Evolutionary conservation across 2,329 filamentous ascomycete genomes (phyloP).

Genomic region (Didymella glomerata): DNA sequence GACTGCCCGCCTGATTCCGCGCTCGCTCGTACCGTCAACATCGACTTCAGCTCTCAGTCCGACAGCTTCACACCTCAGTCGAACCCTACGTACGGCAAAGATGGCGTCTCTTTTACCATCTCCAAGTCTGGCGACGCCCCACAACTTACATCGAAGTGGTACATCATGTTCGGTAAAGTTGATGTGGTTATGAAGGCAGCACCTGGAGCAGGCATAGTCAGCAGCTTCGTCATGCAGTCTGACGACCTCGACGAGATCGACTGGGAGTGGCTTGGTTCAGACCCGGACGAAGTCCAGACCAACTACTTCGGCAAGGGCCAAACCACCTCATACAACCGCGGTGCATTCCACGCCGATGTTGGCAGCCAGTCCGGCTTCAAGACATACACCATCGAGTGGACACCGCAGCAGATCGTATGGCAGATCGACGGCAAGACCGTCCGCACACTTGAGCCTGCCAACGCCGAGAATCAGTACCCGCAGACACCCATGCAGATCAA

Average conservation of each 20-base stretch:
- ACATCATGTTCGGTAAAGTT: constrained; percentile 98
- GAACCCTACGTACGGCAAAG: constrained; percentile 73
- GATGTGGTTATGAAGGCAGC: constrained; percentile 86
- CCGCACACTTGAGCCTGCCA: constrained; percentile 74
- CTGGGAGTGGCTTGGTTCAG: constrained; percentile 91
- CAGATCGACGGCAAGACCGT: constrained; percentile 80
- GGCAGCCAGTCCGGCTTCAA: constrained; percentile 78
- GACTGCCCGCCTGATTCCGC: constrained; percentile 79
- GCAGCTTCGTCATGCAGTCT: constrained; percentile 88
- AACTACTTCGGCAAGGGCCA: constrained; percentile 98
- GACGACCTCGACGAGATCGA: constrained; percentile 96
- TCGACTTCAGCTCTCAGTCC: constrained; percentile 82
- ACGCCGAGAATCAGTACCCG: constrained; percentile 82
- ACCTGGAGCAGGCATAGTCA: constrained; percentile 90
- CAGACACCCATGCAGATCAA: constrained; percentile 96
- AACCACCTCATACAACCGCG: constrained; percentile 85
- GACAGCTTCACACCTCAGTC: constrained; percentile 79
- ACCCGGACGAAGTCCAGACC: constrained; percentile 80
- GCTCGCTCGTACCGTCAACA: constrained; percentile 79
- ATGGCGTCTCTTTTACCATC: constrained; percentile 86
- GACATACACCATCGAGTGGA: constrained; percentile 94
- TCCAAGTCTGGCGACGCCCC: constrained; percentile 81
- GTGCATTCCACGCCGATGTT: constrained; percentile 75
- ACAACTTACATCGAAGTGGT: constrained; percentile 88
- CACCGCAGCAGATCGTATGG: constrained; percentile 83